A percentile compares a stretch with the other conserved stretches of the same genome.
Conservation (phyloP, 2,329 filamentous ascomycete species). For the Sarocladium brachiariae region DNA sequence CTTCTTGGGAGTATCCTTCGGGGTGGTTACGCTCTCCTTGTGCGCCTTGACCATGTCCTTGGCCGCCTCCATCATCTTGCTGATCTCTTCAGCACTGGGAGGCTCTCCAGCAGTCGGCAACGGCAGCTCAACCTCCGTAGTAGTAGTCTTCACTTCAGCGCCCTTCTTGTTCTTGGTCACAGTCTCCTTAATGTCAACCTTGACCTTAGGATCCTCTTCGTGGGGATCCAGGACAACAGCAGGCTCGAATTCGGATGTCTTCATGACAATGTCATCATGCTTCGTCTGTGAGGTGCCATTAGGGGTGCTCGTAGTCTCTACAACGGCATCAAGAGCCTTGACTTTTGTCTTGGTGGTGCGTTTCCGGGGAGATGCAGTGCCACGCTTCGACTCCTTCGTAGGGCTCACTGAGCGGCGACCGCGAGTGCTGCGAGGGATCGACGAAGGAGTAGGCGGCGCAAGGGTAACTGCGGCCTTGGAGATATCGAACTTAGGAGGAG, state of each 20-base stretch:
- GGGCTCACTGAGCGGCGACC: constrained; percentile 52
- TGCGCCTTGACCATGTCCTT: constrained; percentile 71
- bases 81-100: constrained; percentile 68
- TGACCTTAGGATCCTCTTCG: constrained; percentile 54
- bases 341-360: constrained; percentile 39
- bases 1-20: constrained; percentile 34
- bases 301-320: constrained; percentile 23
- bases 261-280: constrained; percentile 31
- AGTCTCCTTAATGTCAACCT: constrained; percentile 63
- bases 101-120: constrained; percentile 51
- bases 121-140: constrained; percentile 68
- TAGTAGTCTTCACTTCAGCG: constrained; percentile 60
- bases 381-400: constrained; percentile 40
- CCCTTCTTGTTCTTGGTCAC: constrained; percentile 47
- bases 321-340: constrained; percentile 26
- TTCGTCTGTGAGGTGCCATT: constrained; percentile 23
- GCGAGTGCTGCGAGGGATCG: constrained; percentile 39
- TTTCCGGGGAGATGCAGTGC: constrained; percentile 48
- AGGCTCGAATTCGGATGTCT: constrained; percentile 44
- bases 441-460: constrained; percentile 42
- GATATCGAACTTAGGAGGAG: constrained; percentile 73
- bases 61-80: constrained; percentile 78
- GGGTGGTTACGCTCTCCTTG: constrained; percentile 28
- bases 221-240: constrained; percentile 41
- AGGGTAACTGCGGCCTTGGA: constrained; percentile 36